These are phyloP conservation scores for Chernovozyma sophiae-reginae DNA, from an alignment of 1,139 yeast species.

Conservation along the genomic window DNA sequence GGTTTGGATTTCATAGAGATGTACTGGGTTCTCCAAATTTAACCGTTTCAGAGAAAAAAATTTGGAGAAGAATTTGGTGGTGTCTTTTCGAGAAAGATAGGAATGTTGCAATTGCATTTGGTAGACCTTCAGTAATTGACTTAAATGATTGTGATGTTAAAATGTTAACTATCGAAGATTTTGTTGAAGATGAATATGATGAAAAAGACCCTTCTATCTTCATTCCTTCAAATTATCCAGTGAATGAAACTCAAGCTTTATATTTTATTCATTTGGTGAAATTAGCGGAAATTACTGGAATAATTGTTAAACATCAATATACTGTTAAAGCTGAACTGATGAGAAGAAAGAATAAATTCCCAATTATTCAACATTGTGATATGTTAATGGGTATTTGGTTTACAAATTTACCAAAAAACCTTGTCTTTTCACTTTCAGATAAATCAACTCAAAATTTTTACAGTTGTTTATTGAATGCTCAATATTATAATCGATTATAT, in stretches of 20 bases:
- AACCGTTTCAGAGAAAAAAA: conserved; percentile 42
- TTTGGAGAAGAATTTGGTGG: conserved; percentile 82
- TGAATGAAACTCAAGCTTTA: conserved; percentile 46
- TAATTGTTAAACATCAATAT: conserved; percentile 67
- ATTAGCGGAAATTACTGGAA: conserved; percentile 70
- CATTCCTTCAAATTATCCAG: conserved; percentile 42
- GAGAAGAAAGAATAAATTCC: conserved; percentile 44
- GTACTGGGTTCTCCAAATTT: conserved; percentile 30
- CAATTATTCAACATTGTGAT: conserved; percentile 69
- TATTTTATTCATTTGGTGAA: conserved; percentile 64
- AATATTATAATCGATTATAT: conserved; percentile 69
- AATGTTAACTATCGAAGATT: conserved; percentile 64
- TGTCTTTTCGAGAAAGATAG: conserved; percentile 69
- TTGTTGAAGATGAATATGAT: conserved; percentile 47
- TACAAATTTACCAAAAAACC: conserved; percentile 59
- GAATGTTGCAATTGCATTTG: conserved; percentile 69
- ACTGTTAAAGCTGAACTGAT: conserved; percentile 63
- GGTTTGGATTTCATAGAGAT: conserved; percentile 71
- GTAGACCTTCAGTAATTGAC: conserved; percentile 67
- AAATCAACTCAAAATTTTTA: conserved; percentile 49
- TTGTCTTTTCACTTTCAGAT: conserved; percentile 61
- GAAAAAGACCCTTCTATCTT: not conserved
- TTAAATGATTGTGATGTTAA: conserved; percentile 77
- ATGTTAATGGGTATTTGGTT: conserved; percentile 81
- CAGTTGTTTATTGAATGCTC: conserved; percentile 62